phyloP scores from a whole-genome alignment of 257 asterid genomes.

The Phtheirospermum japonicum region DNA sequence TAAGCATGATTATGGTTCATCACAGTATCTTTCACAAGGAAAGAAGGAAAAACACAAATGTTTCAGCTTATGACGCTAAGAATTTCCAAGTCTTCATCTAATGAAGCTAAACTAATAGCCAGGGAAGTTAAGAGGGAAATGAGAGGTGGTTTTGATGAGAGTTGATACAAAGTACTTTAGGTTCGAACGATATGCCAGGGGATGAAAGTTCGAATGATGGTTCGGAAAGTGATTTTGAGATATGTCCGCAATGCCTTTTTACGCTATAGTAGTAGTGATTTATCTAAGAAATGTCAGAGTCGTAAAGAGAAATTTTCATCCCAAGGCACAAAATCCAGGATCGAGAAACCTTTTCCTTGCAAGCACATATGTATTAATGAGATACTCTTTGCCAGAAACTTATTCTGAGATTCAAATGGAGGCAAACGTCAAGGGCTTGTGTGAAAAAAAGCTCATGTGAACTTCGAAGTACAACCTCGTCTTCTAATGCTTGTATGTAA shows the following conservation, averaged over 20 bases:
- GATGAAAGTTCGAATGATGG: conserved; percentile 58
- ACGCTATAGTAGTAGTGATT: conserved; percentile 30
- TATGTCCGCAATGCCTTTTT: neutral
- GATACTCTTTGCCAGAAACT: conserved; percentile 36
- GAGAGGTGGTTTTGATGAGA: conserved; percentile 36
- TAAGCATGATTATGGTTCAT: conserved; percentile 33
- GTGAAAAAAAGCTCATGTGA: conserved; percentile 33
- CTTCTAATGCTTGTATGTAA: conserved; percentile 30
- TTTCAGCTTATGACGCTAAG: conserved; percentile 26
- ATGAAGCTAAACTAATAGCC: conserved; percentile 50
- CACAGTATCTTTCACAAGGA: conserved; percentile 32
- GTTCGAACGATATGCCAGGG: conserved; percentile 49
- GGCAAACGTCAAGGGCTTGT: conserved; percentile 29
- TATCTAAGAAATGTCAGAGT: conserved; percentile 33
- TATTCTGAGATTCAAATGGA: conserved; percentile 37
- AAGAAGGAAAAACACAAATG: conserved; percentile 28
- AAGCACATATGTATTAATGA: conserved; percentile 28
- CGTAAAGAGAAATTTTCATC: conserved; percentile 28
- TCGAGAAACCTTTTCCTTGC: conserved; percentile 31
- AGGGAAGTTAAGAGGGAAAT: conserved; percentile 45
- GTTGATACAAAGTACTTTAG: conserved; percentile 30
- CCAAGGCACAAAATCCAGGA: neutral
- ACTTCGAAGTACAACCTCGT: conserved; percentile 29
- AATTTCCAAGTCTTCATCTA: conserved; percentile 29
- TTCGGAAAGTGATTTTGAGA: conserved; percentile 47